Base-by-base conservation (phyloP, 352 stramenopile genomes). In the Phytophthora kernoviae region DNA sequence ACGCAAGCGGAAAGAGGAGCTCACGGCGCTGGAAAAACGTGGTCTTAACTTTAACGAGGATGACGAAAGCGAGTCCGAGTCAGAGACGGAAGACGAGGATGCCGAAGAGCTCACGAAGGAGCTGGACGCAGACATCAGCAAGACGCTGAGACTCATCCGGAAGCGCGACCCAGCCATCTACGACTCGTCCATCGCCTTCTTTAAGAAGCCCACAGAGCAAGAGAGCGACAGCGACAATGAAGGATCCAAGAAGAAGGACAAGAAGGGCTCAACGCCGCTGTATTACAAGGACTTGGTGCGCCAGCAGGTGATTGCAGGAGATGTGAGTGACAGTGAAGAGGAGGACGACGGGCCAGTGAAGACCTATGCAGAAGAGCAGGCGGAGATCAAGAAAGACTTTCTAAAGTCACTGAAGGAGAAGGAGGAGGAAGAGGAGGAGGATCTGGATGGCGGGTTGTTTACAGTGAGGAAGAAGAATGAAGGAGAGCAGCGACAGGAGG, bases 271-370 rank as follows among this genome's bases (percentile, higher is more conserved):
- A 7, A 66, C 69, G 18, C 87, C 87, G 24, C 54, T 93, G 49
- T 94, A 96, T 54, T 96, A 96, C 80, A 99, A 98, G 64, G 97
- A 99, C 80, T 76, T 99, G 26, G 80, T 98, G 37, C 84, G 97
- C 11, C 92, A 98, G 54, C 91, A 99, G 67, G 94, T 97, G 43
- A 90, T 99, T 17, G 90, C 81, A 0, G 88, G 87, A 1, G 75
- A 96, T 39, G 60, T 90, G 7, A 84, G 75, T 54, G 88, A 69
- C 40, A 77, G 68, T 32, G 83, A 97, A 40, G 77, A 87, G 3
- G 87, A 92, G 17, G 24, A 83, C 15, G 56, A 69, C 10, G 12
- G 47, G 8, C 58, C 47, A 6, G 70, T 88, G n/a, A 65, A 79
- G 48, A 88, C 81, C 22, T 93, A 91, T 53, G 62, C 71, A 4